Base-by-base conservation (phyloP, 2,329 filamentous ascomycete species). In the Hypoxylon sp. region DNA sequence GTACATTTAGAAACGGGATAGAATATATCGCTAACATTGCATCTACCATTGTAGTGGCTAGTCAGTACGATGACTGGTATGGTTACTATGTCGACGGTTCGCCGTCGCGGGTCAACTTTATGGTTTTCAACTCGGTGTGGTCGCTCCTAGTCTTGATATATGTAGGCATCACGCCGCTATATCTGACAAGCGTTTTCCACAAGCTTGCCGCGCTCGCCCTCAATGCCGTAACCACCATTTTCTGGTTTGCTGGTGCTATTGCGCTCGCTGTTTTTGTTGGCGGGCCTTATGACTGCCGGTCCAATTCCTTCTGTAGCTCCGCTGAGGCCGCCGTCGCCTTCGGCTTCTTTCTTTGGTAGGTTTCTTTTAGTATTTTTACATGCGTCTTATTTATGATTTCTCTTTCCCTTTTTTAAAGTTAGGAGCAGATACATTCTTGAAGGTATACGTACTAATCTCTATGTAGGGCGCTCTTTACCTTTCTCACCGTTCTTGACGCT, bases 201-300 rank as follows among this genome's bases (percentile, higher is more conserved):
- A 87, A 85, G 57, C 87, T 88, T 55, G 88, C 85, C 48, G 87
- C 93, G 15, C 82, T 94, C 17, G 89, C 75, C 1, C 84, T 93
- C 32, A 92, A 97, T 75, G 84, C 83, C 51, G 72, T 96, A 24
- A 96, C 93, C 8, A 90, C 91, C 81, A 85, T 97, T 62, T 97
- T 97, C 83, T 97, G 94, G 94, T 96, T 98, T 76, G 90, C 91
- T 0, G 93, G 93, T 6, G 92, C 93, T 74, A 90, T 97, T 72
- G 93, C 93, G 0, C 80, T 94, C 10, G 93, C 91, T 0, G 90
- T 89, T 19, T 84, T 84, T 61, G 80, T 93, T 63, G 87, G 87
- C 58, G 84, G 87, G 15, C 82, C 87, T 0, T 80, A 77, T 7
- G 82, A 86, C 62, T 90, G 88, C 75, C 83, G 81, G 46, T 82